A percentile compares a stretch with the other conserved stretches of the same genome.
Evolutionary conservation across 2,329 filamentous ascomycete species (phyloP).

Genomic region (Dactylellina sp.): DNA sequence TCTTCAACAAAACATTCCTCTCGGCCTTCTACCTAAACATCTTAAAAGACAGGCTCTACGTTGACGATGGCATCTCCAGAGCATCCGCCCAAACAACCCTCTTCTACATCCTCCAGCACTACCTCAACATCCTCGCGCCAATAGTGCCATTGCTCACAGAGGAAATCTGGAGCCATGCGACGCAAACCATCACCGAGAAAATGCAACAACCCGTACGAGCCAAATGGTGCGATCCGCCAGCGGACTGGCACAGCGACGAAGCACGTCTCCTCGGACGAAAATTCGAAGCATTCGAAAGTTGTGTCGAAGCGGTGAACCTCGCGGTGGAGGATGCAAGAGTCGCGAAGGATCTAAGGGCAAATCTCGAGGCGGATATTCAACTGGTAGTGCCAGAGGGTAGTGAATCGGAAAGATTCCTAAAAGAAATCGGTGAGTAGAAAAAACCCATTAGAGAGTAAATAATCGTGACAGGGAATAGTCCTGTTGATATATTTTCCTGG

Average conservation of each 20-base stretch:
- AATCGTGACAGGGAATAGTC: too few relatives aligned
- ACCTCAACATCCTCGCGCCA: slow-evolving; percentile 59
- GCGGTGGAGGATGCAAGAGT: slow-evolving; percentile 79
- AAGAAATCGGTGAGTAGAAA: slow-evolving; percentile 63
- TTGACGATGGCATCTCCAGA: slow-evolving; percentile 75
- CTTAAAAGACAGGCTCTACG: slow-evolving; percentile 91
- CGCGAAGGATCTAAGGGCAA: slow-evolving; percentile 68
- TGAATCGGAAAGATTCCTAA: slow-evolving; percentile 62
- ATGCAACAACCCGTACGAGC: slow-evolving; percentile 51
- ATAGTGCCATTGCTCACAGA: slow-evolving; percentile 59
- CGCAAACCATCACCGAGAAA: slow-evolving; percentile 46
- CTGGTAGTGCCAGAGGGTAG: slow-evolving; percentile 66
- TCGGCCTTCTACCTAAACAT: slow-evolving; percentile 95
- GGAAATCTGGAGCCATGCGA: slow-evolving; percentile 59
- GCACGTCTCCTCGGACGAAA: slow-evolving; percentile 46
- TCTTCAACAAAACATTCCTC: slow-evolving; percentile 79
- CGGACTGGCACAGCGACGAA: slow-evolving; percentile 51
- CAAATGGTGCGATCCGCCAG: slow-evolving; percentile 33
- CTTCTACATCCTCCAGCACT: slow-evolving; percentile 67
- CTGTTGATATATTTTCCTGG: slow-evolving; percentile 21
- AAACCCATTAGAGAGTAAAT: too few relatives aligned
- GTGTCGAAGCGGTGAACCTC: slow-evolving; percentile 77
- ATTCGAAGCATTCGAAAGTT: slow-evolving; percentile 66
- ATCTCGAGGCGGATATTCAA: slow-evolving; percentile 78
- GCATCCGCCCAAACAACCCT: slow-evolving; percentile 70